Base-by-base conservation (phyloP, 768 basidiomycete genomes). In the Leucocoprinus sp. region DNA sequence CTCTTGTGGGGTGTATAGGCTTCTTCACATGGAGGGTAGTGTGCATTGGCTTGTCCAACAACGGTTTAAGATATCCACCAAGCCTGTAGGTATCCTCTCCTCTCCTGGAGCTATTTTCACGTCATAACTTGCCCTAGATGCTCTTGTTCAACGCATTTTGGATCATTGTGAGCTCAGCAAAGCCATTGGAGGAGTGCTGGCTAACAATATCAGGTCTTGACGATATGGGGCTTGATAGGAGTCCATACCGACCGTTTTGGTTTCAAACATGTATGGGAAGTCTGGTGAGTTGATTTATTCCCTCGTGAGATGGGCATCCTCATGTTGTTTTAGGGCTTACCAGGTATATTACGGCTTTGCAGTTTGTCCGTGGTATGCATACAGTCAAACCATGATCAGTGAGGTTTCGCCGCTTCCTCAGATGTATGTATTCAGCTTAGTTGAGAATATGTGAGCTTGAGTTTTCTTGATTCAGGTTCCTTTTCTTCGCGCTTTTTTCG, bases 241-340 rank as follows among this genome's bases (percentile, higher is more conserved):
- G 72, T 87, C 1, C 80, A 80, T 52, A 84, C 83, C 12, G 60
- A 76, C 54, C 78, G 74, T 36, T 81, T 90, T 55, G 85, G 84
- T 9, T 88, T 87, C 66, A 84, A 90, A 60, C 81, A 88, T 55
- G 75, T 80, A 49, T 88, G 85, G 84, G 86, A 88, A 59, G 76
- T 84, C 23, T 84, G 83, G 80, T 79, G 52, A 45, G 62, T 45
- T 4, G 37, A 12, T 22, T 37, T 23, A 36, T 42, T 29, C 38
- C 43, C 21, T 40, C 19, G 28, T 7, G 34, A 22, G 23, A 14
- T 12, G 24, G 33, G 31, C 15, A 28, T 37, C 9, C 36, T 43
- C 14, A 43, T 19, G 35, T n/a, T 19, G 31, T 34, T 15, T 27
- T 1, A 83, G 82, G 82, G 50, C 76, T 23, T 84, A 82, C 55